Evolutionary conservation across 2,329 filamentous ascomycete species (phyloP).

Genomic region (Phoma sp.): DNA sequence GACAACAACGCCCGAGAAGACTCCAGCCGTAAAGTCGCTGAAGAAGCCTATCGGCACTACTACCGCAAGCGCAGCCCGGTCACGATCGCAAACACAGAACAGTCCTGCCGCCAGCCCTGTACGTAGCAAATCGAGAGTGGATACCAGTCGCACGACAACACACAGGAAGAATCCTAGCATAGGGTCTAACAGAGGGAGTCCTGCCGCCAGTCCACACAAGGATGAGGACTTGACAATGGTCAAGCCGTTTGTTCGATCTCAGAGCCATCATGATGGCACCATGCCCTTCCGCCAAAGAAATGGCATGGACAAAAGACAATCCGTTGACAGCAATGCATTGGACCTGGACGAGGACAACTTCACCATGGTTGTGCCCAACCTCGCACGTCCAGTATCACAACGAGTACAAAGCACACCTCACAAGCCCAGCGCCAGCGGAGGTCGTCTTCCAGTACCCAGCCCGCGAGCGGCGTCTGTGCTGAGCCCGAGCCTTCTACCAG

Average conservation of each 20-base stretch:
- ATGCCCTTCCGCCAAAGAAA: conserved; percentile 47
- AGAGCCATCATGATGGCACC: conserved; percentile 38
- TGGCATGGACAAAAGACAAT: conserved; percentile 47
- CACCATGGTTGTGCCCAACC: conserved; percentile 57
- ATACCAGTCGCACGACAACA: conserved; percentile 24
- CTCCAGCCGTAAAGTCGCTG: conserved; percentile 47
- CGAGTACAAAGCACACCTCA: conserved; percentile 41
- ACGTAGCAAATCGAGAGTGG: conserved; percentile 46
- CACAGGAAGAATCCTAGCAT: conserved; percentile 40
- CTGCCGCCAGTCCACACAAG: conserved; percentile 43
- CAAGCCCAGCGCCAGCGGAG: conserved; percentile 33
- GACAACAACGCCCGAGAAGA: conserved; percentile 55
- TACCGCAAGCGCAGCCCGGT: conserved; percentile 37
- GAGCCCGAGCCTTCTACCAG: conserved; percentile 33
- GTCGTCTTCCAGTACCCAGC: conserved; percentile 35
- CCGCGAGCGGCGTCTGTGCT: conserved; percentile 34
- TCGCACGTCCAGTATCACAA: conserved; percentile 38
- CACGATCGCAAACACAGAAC: conserved; percentile 42
- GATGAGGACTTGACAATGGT: conserved; percentile 57
- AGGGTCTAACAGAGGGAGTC: conserved; percentile 40
- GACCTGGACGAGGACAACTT: conserved; percentile 54
- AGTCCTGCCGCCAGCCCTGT: conserved; percentile 46
- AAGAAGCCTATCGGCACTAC: conserved; percentile 42
- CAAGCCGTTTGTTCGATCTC: conserved; percentile 50
- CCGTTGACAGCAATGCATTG: conserved; percentile 47